phyloP scores from a whole-genome alignment of 257 asterid species.

The Handroanthus guayacan region DNA sequence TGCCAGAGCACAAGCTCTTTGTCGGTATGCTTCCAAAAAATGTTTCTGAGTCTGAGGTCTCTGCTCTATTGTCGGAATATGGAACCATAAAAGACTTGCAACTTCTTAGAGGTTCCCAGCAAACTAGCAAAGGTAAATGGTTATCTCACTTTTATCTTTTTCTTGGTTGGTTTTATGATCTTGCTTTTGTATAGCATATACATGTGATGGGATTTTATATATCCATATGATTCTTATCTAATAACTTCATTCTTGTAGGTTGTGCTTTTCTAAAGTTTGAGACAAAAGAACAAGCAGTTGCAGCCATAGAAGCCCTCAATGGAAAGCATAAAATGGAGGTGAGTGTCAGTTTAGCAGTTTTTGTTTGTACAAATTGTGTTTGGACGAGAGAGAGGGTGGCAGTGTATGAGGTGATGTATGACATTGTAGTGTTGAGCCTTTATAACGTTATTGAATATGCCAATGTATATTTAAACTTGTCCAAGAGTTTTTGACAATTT shows the following conservation, averaged over 20 bases:
- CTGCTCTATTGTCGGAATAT: slow-evolving; percentile 70
- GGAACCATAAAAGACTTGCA: slow-evolving; percentile 75
- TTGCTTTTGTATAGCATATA: neutral
- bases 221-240: slow-evolving; percentile 9
- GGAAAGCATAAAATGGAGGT: slow-evolving; percentile 90
- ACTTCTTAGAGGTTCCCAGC: slow-evolving; percentile 84
- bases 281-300: slow-evolving; percentile 76
- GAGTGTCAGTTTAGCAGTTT: slow-evolving; percentile 33
- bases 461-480: neutral
- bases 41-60: slow-evolving; percentile 63
- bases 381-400: neutral
- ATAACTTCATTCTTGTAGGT: slow-evolving; percentile 48
- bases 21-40: slow-evolving; percentile 79
- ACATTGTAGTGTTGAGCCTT: slow-evolving; percentile 27
- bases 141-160: neutral
- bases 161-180: slow-evolving; percentile 55
- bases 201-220: neutral
- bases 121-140: slow-evolving; percentile 73
- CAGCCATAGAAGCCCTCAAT: slow-evolving; percentile 73
- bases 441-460: neutral
- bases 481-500: neutral
- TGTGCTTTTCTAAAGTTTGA: slow-evolving; percentile 84
- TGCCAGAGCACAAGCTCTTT: slow-evolving; percentile 69
- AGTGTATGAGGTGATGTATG: neutral
- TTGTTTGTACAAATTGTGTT: neutral